Evolutionary conservation across 495 filamentous ascomycete genomes (phyloP), one percentile per base, ranked within the genome.

Genomic region (Neurospora sp.): DNA sequence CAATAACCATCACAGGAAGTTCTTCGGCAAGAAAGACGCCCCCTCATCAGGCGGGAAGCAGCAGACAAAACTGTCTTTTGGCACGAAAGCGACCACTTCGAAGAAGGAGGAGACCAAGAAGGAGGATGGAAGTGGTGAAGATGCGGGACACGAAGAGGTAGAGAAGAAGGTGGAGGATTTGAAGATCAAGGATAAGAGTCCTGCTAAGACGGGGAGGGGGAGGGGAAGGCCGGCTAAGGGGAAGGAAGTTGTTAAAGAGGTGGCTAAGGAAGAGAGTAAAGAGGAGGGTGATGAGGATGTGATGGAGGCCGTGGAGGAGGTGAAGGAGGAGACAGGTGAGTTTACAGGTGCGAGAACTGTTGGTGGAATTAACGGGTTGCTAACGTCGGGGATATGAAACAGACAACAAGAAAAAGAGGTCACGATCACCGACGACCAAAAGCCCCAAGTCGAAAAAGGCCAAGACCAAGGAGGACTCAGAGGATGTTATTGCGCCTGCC

Each of bases 41-140:
- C 78, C 83, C 4, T 87, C 86, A 54, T 75, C 84, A 5, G 85
- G 87, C 9, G 86, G 86, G 4, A 86, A 87, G 39, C 90, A 92
- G 80, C 94, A 97, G 81, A 90, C 92, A 3, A 96, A 89, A 54
- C 82, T 94, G 20, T 85, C 90, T 1, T 93, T 94, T 75, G 86
- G 87, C 8, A 85, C 86, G 11, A 89, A 86, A 76, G 73, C 84
- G 9, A 76, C 73, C 8, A 75, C 73, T 7, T 75, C 77, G 48
- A 79, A 78, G 20, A 69, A 78, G 7, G 79, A 74, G 27, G 77
- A 73, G 9, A 46, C 69, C 70, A 78, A 77, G 69, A 69, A 82
- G 38, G 74, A 77, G 38, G 74, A 77, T 16, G 38, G 74, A 44
- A 77, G 76, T 31, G 73, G 75, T 20, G 76, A 77, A n/a, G 77